phyloP scores from a whole-genome alignment of 768 basidiomycete genomes.

The Boletus eberwhitei region DNA sequence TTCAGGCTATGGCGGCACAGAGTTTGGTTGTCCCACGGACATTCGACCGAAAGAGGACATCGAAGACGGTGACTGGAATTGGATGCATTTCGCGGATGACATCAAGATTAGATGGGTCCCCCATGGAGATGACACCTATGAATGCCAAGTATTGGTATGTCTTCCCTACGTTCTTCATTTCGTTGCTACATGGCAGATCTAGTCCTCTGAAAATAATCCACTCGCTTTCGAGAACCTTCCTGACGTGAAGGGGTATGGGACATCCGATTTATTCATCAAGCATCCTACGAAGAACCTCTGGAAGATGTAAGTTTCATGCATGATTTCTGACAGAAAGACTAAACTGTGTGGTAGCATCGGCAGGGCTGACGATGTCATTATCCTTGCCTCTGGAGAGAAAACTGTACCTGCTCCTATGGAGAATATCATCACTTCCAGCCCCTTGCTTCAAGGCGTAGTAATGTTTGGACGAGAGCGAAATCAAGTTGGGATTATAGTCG shows the following conservation, averaged over 20 bases:
- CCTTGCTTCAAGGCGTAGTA: conserved; percentile 20
- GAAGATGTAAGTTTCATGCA: conserved; percentile 34
- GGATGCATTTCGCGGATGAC: conserved; percentile 5
- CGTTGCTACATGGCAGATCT: not conserved
- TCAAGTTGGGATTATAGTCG: conserved; percentile 31
- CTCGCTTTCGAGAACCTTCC: conserved; percentile 31
- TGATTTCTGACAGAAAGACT: not conserved
- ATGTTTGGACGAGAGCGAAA: conserved; percentile 34
- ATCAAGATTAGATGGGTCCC: conserved; percentile 31
- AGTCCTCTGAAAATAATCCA: conserved; percentile 2
- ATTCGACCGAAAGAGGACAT: conserved; percentile 1
- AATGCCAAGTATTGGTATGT: conserved; percentile 36
- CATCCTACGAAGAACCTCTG: conserved; percentile 45
- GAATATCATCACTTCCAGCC: conserved; percentile 15
- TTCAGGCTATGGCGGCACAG: conserved; percentile 19
- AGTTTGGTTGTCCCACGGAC: conserved; percentile 11
- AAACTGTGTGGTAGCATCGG: conserved; percentile 31
- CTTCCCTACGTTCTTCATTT: not conserved
- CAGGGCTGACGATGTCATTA: conserved; percentile 34
- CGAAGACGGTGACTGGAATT: conserved; percentile 18
- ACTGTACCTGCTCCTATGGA: conserved; percentile 35
- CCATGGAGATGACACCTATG: conserved; percentile 31
- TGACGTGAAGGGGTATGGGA: conserved; percentile 35
- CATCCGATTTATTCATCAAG: conserved; percentile 40
- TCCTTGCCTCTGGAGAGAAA: conserved; percentile 33